Conservation (phyloP, 805 yeast genomes). For the Pichia paraexigua region DNA sequence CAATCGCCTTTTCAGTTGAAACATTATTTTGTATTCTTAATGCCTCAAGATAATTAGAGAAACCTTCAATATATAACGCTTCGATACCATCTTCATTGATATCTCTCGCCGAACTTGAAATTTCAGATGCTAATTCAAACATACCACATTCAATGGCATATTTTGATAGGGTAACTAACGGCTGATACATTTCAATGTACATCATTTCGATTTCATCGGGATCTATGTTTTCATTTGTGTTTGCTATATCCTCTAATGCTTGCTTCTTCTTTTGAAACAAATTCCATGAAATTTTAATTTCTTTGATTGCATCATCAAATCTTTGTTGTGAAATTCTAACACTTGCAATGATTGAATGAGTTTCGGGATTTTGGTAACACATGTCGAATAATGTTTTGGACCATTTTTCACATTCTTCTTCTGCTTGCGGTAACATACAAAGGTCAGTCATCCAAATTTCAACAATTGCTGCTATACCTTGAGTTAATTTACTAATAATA, state of each 20-base stretch:
- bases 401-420: conserved; percentile 63
- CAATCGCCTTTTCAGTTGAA: conserved; percentile 11
- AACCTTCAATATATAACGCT: conserved; percentile 73
- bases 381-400: conserved; percentile 57
- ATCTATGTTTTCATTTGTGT: conserved; percentile 28
- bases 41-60: conserved; percentile 52
- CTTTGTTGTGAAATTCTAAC: conserved; percentile 84
- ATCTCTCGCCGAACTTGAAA: conserved; percentile 60
- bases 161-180: conserved; percentile 63
- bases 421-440: conserved; percentile 91
- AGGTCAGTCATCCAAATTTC: conserved; percentile 98
- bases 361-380: conserved; percentile 61
- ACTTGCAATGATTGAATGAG: conserved; percentile 75
- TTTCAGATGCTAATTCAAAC: conserved; percentile 58
- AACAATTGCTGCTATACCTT: conserved; percentile 75
- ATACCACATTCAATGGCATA: conserved; percentile 70
- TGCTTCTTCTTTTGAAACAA: conserved; percentile 49
- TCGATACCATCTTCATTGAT: conserved; percentile 83
- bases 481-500: conserved; percentile 53
- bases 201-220: conserved; percentile 38
- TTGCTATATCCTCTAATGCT: conserved; percentile 33
- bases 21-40: conserved; percentile 26
- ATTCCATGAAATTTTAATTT: conserved; percentile 65
- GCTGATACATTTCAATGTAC: conserved; percentile 62
- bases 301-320: conserved; percentile 61